Base-by-base conservation (phyloP, 2,329 filamentous ascomycete species). In the Rhynchosporium graminicola region DNA sequence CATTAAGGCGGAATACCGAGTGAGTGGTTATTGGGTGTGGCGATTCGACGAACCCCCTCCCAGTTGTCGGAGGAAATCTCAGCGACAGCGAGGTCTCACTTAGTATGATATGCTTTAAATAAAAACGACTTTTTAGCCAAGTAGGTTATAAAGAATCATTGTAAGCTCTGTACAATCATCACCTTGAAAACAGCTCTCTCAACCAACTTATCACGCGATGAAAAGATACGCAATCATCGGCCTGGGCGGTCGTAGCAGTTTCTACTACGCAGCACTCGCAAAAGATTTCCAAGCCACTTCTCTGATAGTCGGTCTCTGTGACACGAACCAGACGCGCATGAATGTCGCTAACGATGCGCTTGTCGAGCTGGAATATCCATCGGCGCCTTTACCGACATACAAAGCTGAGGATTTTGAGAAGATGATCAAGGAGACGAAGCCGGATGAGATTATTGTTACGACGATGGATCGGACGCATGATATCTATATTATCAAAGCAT, bases 381-480 rank as follows among this genome's bases (percentile, higher is more conserved):
- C 83, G 66, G 71, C 67, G 2, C 68, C 74, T 1, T 77, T 87
- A 0, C 83, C 83, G 1, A 84, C 82, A 0, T 87, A 80, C 72
- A 76, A 78, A 33, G 83, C 83, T 0, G 63, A 73, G 12, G 77
- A 83, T 67, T 87, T 87, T 66, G 83, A 86, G 70, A 74, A 74
- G 54, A 87, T 87, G 85, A 78, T 85, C 65, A 60, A 74, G 38
- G 82, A 84, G 54, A 82, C 82, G 0, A 78, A 78, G 61, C 84
- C 85, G 0, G 83, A 87, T 71, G 83, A 85, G 69, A 79, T 87
- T 15, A 86, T 87, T 65, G 78, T 87, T 15, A 87, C 84, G 0
- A 87, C 84, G 0, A 85, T 87, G 68, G 85, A 87, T 73, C 80
- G 84, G 31, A 85, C 83, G 3, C 85, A 87, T 72, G 77, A 86